These are phyloP conservation scores for Populus hybrid DNA, from an alignment of 441 rosid genomes.

Conservation along the genomic window DNA sequence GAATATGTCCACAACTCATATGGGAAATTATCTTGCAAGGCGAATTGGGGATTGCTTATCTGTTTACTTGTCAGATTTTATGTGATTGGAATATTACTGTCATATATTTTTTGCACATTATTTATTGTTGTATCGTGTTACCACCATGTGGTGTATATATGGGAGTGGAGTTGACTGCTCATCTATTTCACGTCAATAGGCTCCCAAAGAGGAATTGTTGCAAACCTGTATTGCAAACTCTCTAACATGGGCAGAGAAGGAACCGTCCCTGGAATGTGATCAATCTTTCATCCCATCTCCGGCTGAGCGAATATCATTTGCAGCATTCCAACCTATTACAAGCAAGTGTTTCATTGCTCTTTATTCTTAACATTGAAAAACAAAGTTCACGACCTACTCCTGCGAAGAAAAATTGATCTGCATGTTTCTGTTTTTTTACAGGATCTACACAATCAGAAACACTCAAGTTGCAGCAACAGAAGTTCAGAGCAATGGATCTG, in stretches of 20 bases:
- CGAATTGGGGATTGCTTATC: background rate
- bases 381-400: background rate
- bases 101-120: background rate
- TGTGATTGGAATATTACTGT: background rate
- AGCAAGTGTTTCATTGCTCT: conserved; percentile 33
- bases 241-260: conserved; percentile 62
- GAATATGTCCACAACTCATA: background rate
- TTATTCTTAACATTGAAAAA: background rate
- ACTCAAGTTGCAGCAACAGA: conserved; percentile 54
- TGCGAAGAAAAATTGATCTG: background rate
- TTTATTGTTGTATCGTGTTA: background rate
- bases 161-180: conserved; percentile 9
- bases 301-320: conserved; percentile 62
- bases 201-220: conserved; percentile 50
- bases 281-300: conserved; percentile 54
- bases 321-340: conserved; percentile 63
- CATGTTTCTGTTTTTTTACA: conserved; percentile 19
- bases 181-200: conserved; percentile 35
- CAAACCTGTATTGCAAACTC: conserved; percentile 62
- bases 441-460: conserved; percentile 60
- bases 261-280: conserved; percentile 43
- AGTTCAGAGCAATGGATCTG: conserved; percentile 59
- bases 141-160: background rate
- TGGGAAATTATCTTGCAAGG: background rate
- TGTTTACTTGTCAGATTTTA: background rate